phyloP scores from a whole-genome alignment of 2,329 filamentous ascomycete genomes.

The Coniochaeta prunicola region DNA sequence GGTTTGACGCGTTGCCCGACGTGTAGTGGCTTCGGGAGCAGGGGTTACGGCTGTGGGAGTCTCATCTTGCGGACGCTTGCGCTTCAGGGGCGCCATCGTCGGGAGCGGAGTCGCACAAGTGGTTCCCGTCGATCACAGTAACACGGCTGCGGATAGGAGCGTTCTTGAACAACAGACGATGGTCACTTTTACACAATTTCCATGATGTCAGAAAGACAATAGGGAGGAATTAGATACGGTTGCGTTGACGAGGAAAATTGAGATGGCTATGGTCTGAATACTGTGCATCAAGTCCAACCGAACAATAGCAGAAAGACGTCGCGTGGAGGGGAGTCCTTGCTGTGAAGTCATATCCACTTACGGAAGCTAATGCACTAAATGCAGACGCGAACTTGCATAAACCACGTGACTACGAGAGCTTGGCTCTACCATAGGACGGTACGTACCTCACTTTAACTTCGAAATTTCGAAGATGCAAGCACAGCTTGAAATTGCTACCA shows the following conservation, averaged over 20 bases:
- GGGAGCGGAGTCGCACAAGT: neutral
- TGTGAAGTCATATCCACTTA: neutral
- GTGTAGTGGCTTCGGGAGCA: conserved; percentile 10
- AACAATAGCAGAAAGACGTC: neutral
- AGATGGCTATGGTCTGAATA: neutral
- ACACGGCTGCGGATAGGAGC: neutral
- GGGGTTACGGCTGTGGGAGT: neutral
- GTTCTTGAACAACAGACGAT: neutral
- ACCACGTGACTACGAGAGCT: neutral
- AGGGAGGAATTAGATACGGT: neutral
- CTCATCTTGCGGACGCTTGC: conserved; percentile 19
- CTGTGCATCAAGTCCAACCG: neutral
- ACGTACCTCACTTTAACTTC: neutral
- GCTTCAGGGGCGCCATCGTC: conserved; percentile 20
- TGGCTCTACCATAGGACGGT: neutral
- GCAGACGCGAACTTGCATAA: neutral
- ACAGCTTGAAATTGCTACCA: neutral
- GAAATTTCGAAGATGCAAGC: neutral
- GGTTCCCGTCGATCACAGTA: neutral
- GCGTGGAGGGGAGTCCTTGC: neutral
- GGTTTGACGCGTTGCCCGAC: conserved; percentile 25
- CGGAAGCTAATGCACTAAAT: neutral
- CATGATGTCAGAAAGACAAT: neutral
- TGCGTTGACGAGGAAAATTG: neutral
- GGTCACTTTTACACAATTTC: neutral